Conservation (phyloP, 2,329 filamentous ascomycete genomes). For the Scolecobasidium constrictum region DNA sequence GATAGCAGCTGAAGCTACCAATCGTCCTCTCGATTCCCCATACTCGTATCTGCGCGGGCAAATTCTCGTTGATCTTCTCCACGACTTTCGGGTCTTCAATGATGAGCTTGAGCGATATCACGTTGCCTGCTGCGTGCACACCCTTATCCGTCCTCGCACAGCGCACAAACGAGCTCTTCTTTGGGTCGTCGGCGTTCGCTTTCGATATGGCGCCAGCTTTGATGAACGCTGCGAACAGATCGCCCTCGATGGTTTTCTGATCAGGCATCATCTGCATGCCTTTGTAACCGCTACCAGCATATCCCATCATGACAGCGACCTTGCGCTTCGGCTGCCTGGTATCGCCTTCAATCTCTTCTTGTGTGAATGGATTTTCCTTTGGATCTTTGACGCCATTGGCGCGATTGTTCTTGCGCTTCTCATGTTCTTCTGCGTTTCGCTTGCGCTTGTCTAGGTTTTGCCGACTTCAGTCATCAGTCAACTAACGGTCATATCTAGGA, state of each 20-base stretch:
- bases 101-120: slow-evolving; percentile 91
- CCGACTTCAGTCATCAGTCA: slow-evolving; percentile 33
- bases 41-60: slow-evolving; percentile 82
- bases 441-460: slow-evolving; percentile 36
- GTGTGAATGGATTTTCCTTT: slow-evolving; percentile 38
- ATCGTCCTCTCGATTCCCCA: slow-evolving; percentile 90
- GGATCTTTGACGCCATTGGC: slow-evolving; percentile 22
- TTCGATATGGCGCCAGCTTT: slow-evolving; percentile 89
- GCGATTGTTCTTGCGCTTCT: slow-evolving; percentile 24
- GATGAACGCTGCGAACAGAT: slow-evolving; percentile 87
- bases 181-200: slow-evolving; percentile 90
- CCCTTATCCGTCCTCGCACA: slow-evolving; percentile 97
- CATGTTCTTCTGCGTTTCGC: slow-evolving; percentile 30
- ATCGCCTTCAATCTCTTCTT: slow-evolving; percentile 82
- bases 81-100: slow-evolving; percentile 83
- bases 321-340: slow-evolving; percentile 87
- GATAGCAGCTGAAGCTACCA: slow-evolving; percentile 88
- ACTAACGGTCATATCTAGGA: too few relatives aligned
- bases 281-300: slow-evolving; percentile 92
- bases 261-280: slow-evolving; percentile 73
- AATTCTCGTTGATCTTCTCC: slow-evolving; percentile 76
- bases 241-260: slow-evolving; percentile 91
- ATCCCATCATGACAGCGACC: slow-evolving; percentile 89
- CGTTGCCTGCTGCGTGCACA: slow-evolving; percentile 89
- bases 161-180: slow-evolving; percentile 87